phyloP scores from a whole-genome alignment of 2,329 filamentous ascomycete species.

The Colletotrichum abscissum region DNA sequence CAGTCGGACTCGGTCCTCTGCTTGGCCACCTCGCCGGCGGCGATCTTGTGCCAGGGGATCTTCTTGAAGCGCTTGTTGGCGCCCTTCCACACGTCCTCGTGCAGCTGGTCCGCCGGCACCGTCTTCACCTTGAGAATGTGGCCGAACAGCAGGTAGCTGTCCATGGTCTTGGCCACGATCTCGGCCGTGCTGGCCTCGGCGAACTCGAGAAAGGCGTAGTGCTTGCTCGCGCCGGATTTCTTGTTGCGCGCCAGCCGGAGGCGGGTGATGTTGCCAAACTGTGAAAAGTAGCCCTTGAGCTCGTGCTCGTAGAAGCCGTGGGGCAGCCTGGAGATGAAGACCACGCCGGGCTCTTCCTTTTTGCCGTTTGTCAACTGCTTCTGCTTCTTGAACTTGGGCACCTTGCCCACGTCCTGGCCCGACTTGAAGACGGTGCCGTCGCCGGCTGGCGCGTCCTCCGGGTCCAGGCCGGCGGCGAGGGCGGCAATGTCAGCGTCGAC shows the following conservation, averaged over 20 bases:
- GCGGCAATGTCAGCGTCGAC: constrained; percentile 54
- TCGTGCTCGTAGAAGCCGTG: constrained; percentile 97
- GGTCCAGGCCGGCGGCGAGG: constrained; percentile 58
- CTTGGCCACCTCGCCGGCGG: constrained; percentile 78
- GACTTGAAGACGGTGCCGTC: constrained; percentile 54
- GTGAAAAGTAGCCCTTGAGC: constrained; percentile 92
- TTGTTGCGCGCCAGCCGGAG: constrained; percentile 86
- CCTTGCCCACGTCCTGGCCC: constrained; percentile 63
- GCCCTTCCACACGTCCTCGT: constrained; percentile 87
- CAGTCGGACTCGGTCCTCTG: constrained; percentile 81
- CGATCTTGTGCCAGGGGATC: constrained; percentile 80
- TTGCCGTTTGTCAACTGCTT: constrained; percentile 46
- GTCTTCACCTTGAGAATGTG: constrained; percentile 91
- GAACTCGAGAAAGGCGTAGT: constrained; percentile 97
- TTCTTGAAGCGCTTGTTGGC: constrained; percentile 91
- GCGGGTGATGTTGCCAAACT: constrained; percentile 85
- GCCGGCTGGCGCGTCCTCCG: constrained; percentile 47
- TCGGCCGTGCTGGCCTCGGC: constrained; percentile 80
- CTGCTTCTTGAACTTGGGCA: constrained; percentile 59
- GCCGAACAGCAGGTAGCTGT: constrained; percentile 95
- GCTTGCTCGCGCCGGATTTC: constrained; percentile 89
- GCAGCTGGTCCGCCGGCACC: constrained; percentile 80
- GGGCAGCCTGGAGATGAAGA: constrained; percentile 92
- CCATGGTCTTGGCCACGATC: constrained; percentile 95
- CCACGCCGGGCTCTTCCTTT: constrained; percentile 75